Evolutionary conservation across 495 filamentous ascomycete species (phyloP), one percentile per base, ranked within the genome.

Genomic region (Daldinia grandis): DNA sequence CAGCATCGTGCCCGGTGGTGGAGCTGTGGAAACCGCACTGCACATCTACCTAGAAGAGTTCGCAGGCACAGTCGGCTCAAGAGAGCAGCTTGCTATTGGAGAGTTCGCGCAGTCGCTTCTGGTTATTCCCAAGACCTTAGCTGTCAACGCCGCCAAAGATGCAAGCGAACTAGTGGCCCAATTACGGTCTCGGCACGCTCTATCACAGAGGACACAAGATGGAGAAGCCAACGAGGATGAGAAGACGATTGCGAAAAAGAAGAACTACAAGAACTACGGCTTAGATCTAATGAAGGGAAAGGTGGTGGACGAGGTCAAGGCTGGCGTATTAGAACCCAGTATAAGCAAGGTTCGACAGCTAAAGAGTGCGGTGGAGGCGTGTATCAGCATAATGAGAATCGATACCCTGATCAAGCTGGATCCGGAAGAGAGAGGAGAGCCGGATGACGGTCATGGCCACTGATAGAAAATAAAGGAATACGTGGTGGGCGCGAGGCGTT

Each of bases 11-110:
- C 95, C 95, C 35, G 95, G 95, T 56, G 95, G 94, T 72, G 95
- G 94, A 71, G 96, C 95, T 12, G 96, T 97, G 19, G 95, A 99
- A 84, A 98, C 95, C n/a, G 95, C 95, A 27, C 86, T 99, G 60
- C 95, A 97, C 82, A 99, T 99, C 78, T 98, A 98, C 82, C 87
- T 99, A 33, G 95, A 99, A 84, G 97, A 99, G 80, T 98, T 97
- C 81, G 95, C 95, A n/a, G 94, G 95, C 73, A 97, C 95, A 61
- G 94, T 99, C 60, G 94, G 95, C 70, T 98, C 94, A 33, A 89
- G 95, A 66, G 95, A 99, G 83, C 95, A 99, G 85, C 90, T 98
- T 62, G 95, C 95, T 71, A 98, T 99, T 71, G 95, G 92, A 78
- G 96, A 97, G 82, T 99, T 99, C 73, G 95, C 95, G 38, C 90